Base-by-base conservation (phyloP, 306 rosid species). In the Alnus rubra region DNA sequence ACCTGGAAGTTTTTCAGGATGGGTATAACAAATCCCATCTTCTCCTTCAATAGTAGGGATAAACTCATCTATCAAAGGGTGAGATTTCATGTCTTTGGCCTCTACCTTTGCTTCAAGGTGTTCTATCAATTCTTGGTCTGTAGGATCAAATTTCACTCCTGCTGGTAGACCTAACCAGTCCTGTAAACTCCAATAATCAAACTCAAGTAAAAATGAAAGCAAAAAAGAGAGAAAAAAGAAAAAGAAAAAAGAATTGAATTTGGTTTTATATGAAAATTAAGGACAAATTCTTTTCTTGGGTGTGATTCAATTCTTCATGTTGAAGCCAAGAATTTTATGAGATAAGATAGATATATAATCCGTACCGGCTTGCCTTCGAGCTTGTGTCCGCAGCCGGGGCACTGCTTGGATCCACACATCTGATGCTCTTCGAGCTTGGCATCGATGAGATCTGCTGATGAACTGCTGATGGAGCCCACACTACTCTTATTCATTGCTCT, bases 1-100 rank as follows among this genome's bases (percentile, higher is more conserved):
- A 92, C 98, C 99, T 75, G 99, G 99, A 72, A 96, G 97, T 89
- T 96, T 96, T 67, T 96, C 99, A 16, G 99, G 99, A 89, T 96
- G 99, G 79, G 99, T 96, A 76, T 96, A 96, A 83, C 99, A 96
- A 86, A 96, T 96, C 31, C 99, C 99, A 83, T 96, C 99, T 78
- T 96, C 99, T 74, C 98, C 98, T 89, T 96, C 96, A 75, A 96
- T 96, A 4, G 99, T 96, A 31, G 95, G 98, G 48, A 96, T 96
- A 86, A 96, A 96, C 80, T 91, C 99, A 84, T 96, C 99, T 9
- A 96, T 96, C 90, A 96, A 80, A 81, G 99, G 99, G 83, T 96
- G 99, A 81, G 99, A 91, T 81, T 87, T 95, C 84, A 82, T 86
- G 78, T 90, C 88, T 85, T 87, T 93, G 50, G 90, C 82, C 77